These are phyloP conservation scores for Gossypium sturtianum DNA, from an alignment of 345 rosid genomes.

Conservation along the genomic window DNA sequence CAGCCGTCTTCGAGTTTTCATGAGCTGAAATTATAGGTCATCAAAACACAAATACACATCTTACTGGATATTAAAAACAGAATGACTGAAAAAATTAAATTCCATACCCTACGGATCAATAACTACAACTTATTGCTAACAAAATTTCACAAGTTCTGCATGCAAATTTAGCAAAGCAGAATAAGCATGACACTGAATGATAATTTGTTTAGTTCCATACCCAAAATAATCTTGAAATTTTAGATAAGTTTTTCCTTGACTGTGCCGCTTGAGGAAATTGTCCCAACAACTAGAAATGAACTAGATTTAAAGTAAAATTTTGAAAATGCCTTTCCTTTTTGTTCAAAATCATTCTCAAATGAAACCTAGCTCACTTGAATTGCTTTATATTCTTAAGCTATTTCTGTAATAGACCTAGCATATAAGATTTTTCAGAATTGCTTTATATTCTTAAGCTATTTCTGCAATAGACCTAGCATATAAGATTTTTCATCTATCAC, in stretches of 20 bases:
- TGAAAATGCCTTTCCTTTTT: not conserved
- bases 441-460: not conserved
- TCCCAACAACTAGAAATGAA: constrained; percentile 3
- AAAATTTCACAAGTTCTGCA: not conserved
- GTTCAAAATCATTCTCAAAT: not conserved
- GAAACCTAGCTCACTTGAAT: not conserved
- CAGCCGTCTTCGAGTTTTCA: constrained; percentile 66
- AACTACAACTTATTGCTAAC: not conserved
- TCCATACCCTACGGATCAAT: not conserved
- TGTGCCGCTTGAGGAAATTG: not conserved
- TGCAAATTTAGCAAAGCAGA: not conserved
- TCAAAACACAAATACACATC: constrained; percentile 4
- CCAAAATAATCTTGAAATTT: not conserved
- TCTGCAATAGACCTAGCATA: not conserved
- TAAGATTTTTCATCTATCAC: not conserved
- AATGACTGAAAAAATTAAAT: not conserved
- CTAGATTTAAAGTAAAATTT: not conserved
- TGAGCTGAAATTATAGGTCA: constrained; percentile 51
- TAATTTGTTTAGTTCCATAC: not conserved
- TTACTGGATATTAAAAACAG: not conserved
- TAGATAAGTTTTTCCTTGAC: constrained; percentile 1
- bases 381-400: not conserved
- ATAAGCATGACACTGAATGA: not conserved
- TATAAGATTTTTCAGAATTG: not conserved
- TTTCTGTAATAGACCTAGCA: not conserved